A percentile compares a stretch with the other conserved stretches of the same genome.
Evolutionary conservation across 192 early-diverging fungal genomes (phyloP).

Genomic region (Coemansia sp.): DNA sequence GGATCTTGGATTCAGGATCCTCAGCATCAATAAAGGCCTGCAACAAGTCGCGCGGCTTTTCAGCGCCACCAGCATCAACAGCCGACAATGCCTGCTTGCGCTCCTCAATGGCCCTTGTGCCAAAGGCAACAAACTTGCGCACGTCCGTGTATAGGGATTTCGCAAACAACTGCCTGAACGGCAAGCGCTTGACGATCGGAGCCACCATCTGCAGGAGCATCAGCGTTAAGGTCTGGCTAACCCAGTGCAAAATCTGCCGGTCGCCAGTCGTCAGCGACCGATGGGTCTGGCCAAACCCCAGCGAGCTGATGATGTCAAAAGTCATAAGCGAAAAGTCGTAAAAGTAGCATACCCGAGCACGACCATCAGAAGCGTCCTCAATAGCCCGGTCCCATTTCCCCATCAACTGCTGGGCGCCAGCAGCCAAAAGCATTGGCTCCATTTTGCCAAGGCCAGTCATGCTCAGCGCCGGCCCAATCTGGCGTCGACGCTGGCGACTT

Average conservation of each 20-base stretch:
- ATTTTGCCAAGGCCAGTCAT: conserved; percentile 24
- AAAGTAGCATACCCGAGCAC: conserved; percentile 23
- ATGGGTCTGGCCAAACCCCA: conserved; percentile 42
- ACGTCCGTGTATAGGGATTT: conserved; percentile 21
- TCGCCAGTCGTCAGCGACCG: conserved; percentile 43
- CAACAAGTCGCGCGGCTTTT: conserved; percentile 34
- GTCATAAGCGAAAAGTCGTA: conserved; percentile 41
- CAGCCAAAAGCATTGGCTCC: conserved; percentile 39
- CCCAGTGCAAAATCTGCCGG: conserved; percentile 30
- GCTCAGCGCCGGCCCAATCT: conserved; percentile 38
- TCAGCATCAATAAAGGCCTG: conserved; percentile 50
- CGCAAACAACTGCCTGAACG: conserved; percentile 15
- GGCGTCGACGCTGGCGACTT: conserved; percentile 29
- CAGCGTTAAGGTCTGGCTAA: conserved; percentile 30
- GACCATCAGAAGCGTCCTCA: background rate
- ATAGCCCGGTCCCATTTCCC: conserved; percentile 34
- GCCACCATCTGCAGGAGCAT: conserved; percentile 28
- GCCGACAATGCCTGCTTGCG: conserved; percentile 15
- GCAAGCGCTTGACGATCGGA: conserved; percentile 22
- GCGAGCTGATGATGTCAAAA: conserved; percentile 43
- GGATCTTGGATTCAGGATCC: conserved; percentile 32
- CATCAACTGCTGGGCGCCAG: conserved; percentile 29
- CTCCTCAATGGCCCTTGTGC: conserved; percentile 20
- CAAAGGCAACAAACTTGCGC: conserved; percentile 25
- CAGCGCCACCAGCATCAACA: background rate